Evolutionary conservation across 345 rosid genomes (phyloP), one percentile per base, ranked within the genome.

Genomic region (Salix viminalis): DNA sequence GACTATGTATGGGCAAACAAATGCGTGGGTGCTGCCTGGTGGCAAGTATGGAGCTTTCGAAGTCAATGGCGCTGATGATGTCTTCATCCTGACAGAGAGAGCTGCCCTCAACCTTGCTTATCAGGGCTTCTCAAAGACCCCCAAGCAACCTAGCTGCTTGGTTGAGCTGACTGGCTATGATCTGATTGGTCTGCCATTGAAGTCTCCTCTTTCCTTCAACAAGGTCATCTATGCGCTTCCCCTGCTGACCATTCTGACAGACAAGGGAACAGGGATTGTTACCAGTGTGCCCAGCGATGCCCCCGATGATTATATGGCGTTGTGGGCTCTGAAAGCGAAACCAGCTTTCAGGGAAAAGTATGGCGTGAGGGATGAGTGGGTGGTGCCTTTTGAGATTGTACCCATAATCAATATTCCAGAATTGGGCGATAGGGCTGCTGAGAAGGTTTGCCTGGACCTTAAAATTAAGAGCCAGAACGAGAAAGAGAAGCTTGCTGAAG

Each of bases 251-350:
- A 91, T 95, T 85, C 91, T 95, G 64, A 93, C 89, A 23, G 97
- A 93, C 85, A 93, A 95, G 83, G 99, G 99, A 72, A 95, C 99
- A 0, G 97, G 99, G 74, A 91, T 95, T 7, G 97, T 95, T 71
- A 95, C 97, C 65, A 87, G 97, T 80, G 99, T 95, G 50, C 97
- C 99, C 79, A 95, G 97, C 81, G 99, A 95, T 84, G 89, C 99
- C 60, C 99, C 99, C 23, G 97, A 95, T 81, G 97, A 95, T 83
- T 90, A 88, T 83, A 93, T 93, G 91, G 89, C 94, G 7, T 69
- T 95, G 77, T 91, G 90, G 65, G 97, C 88, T 83, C 81, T 95
- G 84, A 90, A 86, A 75, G 87, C 87, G 75, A 95, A 95, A 80
- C 96, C 93, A 72, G 97, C 91, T 78, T 71, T 93, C 23, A 88